Conservation (phyloP, 2,329 filamentous ascomycete species). For the Allantophomopsis cytisporea region DNA sequence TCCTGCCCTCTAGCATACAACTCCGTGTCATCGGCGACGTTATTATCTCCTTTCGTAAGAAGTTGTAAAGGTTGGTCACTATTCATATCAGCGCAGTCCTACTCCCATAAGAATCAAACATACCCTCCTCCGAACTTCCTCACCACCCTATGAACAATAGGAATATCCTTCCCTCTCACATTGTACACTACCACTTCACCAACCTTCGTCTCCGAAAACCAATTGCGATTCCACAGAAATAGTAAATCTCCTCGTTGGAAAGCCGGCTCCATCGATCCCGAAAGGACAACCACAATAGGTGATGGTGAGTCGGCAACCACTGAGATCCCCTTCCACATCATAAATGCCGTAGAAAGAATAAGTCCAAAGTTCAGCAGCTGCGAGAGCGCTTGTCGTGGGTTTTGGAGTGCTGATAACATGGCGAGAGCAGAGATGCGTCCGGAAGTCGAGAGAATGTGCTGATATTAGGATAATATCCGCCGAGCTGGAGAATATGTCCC, state of each 20-base stretch:
- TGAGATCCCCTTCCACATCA: conserved; percentile 61
- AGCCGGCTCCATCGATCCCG: conserved; percentile 46
- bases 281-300: conserved; percentile 47
- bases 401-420: conserved; percentile 43
- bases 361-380: conserved; percentile 62
- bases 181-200: conserved; percentile 68
- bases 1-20: conserved; percentile 77
- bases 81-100: neutral
- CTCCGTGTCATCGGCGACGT: conserved; percentile 84
- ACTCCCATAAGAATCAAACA: conserved; percentile 13
- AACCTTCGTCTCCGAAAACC: conserved; percentile 43
- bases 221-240: conserved; percentile 43
- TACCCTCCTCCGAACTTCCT: conserved; percentile 53
- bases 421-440: conserved; percentile 1
- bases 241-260: conserved; percentile 45
- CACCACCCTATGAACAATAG: conserved; percentile 89
- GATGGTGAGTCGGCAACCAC: conserved; percentile 46
- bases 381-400: conserved; percentile 50
- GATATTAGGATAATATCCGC: neutral
- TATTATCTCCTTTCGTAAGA: conserved; percentile 97
- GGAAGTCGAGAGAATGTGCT: neutral
- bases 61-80: conserved; percentile 33
- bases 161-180: conserved; percentile 78
- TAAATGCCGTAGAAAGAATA: conserved; percentile 60
- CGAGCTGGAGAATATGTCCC: neutral